A percentile compares a stretch with the other conserved stretches of the same genome.
phyloP scores from a whole-genome alignment of 2,329 filamentous ascomycete genomes.

The Dichotomopilus funicola region DNA sequence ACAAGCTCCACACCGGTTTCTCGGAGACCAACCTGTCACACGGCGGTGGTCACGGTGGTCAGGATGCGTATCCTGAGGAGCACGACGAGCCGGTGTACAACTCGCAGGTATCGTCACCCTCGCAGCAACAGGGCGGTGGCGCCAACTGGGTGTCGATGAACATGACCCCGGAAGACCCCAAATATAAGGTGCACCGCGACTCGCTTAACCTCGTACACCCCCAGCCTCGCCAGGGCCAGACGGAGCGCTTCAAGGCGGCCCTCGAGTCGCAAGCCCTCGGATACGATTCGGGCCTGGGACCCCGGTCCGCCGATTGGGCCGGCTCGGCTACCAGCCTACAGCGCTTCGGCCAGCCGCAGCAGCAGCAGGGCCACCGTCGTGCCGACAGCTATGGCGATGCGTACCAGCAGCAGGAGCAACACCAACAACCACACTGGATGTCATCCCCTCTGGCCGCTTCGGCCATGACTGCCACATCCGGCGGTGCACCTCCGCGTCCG shows the following conservation, averaged over 20 bases:
- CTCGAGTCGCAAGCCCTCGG: conserved; percentile 67
- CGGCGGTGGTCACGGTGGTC: not conserved
- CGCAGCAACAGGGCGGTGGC: not conserved
- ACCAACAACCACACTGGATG: conserved; percentile 40
- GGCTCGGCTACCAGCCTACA: conserved; percentile 54
- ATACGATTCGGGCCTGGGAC: conserved; percentile 56
- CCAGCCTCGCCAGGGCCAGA: conserved; percentile 67
- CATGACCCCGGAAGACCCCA: conserved; percentile 60
- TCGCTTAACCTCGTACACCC: conserved; percentile 75
- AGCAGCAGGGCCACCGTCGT: conserved; percentile 29
- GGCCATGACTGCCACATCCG: conserved; percentile 22
- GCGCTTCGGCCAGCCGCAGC: conserved; percentile 37
- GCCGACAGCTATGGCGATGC: conserved; percentile 43
- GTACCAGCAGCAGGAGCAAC: conserved; percentile 17
- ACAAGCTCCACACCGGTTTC: conserved; percentile 53
- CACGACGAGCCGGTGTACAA: conserved; percentile 19
- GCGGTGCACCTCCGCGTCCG: conserved; percentile 46
- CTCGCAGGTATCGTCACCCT: conserved; percentile 35
- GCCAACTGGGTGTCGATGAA: conserved; percentile 34
- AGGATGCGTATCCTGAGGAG: conserved; percentile 18
- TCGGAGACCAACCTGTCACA: conserved; percentile 44
- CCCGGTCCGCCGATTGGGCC: conserved; percentile 55
- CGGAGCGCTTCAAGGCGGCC: conserved; percentile 65
- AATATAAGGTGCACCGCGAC: conserved; percentile 76
- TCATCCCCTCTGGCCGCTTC: conserved; percentile 34